phyloP scores from a whole-genome alignment of 768 basidiomycete species.

The Mycena filopes region DNA sequence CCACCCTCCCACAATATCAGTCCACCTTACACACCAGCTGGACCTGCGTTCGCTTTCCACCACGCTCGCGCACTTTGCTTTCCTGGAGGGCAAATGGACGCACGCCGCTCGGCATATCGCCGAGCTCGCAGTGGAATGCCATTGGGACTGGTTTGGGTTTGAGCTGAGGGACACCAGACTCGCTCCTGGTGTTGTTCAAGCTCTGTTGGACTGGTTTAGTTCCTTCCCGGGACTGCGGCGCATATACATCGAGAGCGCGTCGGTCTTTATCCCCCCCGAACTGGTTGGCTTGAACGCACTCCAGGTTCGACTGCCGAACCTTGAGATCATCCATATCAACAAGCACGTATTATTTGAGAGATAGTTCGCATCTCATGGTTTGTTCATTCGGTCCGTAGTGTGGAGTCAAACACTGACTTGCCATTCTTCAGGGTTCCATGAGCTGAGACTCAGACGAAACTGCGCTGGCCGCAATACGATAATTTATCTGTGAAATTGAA shows the following conservation, averaged over 20 bases:
- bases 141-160: neutral
- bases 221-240: neutral
- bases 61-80: neutral
- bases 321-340: neutral
- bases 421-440: neutral
- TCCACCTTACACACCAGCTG: neutral
- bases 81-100: conserved; percentile 9
- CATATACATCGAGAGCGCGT: neutral
- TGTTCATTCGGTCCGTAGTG: neutral
- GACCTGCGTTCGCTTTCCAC: neutral
- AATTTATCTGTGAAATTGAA: too few species aligned
- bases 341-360: neutral
- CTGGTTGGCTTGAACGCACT: neutral
- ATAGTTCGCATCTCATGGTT: neutral
- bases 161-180: neutral
- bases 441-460: too few species aligned
- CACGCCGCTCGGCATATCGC: conserved; percentile 12
- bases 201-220: conserved; percentile 7
- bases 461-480: too few species aligned
- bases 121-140: neutral
- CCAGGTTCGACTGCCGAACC: neutral
- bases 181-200: neutral
- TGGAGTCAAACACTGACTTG: neutral
- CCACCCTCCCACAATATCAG: neutral
- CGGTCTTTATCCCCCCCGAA: neutral